A percentile compares a stretch with the other conserved stretches of the same genome.
Conservation (phyloP, 768 basidiomycete genomes). For the Psilocybe tampanensis region DNA sequence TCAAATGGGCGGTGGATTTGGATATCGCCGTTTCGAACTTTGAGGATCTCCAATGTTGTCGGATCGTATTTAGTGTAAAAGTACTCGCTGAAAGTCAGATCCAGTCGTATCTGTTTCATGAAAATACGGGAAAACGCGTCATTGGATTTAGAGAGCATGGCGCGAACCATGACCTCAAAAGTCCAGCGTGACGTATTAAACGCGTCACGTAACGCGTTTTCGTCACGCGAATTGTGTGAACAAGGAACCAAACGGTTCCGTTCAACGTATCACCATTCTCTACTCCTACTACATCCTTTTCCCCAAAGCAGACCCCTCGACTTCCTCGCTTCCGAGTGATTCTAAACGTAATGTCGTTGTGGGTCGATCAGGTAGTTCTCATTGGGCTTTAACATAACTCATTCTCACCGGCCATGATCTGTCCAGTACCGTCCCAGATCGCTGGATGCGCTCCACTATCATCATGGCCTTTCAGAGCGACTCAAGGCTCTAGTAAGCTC, state of each 20-base stretch:
- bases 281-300: background rate
- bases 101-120: no score
- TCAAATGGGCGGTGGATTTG: no score
- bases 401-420: background rate
- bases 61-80: no score
- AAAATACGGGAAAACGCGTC: no score
- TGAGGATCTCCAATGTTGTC: no score
- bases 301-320: background rate
- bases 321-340: background rate
- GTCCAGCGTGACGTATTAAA: background rate
- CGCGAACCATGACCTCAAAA: no score
- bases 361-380: slow-evolving; percentile 60
- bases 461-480: slow-evolving; percentile 75
- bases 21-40: no score
- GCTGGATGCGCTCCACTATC: slow-evolving; percentile 89
- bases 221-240: background rate
- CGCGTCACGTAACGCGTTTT: background rate
- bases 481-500: slow-evolving; percentile 73
- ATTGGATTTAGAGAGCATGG: no score
- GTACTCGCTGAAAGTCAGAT: no score
- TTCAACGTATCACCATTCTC: background rate
- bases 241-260: background rate
- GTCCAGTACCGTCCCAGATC: slow-evolving; percentile 80
- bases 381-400: background rate
- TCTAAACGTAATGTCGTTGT: slow-evolving; percentile 55